Base-by-base conservation (phyloP, 257 asterid genomes). In the Linderniella brevidens region DNA sequence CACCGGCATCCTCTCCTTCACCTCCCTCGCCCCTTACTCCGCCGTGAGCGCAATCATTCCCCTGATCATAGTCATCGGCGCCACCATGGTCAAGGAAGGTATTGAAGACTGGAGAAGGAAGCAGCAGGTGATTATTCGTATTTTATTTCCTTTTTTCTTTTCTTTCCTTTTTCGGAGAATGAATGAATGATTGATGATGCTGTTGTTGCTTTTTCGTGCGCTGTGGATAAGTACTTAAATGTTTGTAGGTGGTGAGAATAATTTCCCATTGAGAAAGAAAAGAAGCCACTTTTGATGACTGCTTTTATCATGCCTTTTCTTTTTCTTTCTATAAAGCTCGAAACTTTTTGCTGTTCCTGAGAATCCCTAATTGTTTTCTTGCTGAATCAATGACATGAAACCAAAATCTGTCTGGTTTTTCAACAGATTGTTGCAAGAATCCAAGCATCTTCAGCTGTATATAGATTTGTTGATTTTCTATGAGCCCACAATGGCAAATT, bases 81-180 rank as follows among this genome's bases (percentile, higher is more conserved):
- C 70, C 35, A 64, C 79, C 50, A 77, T 77, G 88, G 53, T 69
- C 39, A 80, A 80, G 53, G 87, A 77, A 58, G 81, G 79, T 14
- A 64, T 80, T 17, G 92, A 80, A 60, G 87, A 77, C 55, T 74
- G 85, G 84, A 40, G 64, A 20, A 56, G 87, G 53, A 77, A 69
- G 39, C 75, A 71, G 51, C 93, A 76, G 93, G 84, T 80, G n/a
- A n/a, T 63, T 56, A 32, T 50, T 17, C 16, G 4, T 13, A 13
- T n/a, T 35, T 41, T 0, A 19, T 45, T 46, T 25, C 20, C 11
- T 19, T 9, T 38, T 8, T 18, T 0, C 32, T 17, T 14, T 10
- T 32, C 16, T 19, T 7, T 6, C 16, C 49, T 38, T 55, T 32
- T 25, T 49, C 15, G 9, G 13, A 11, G 13, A n/a, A n/a, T n/a